phyloP scores from a whole-genome alignment of 1,284 basidiomycete genomes.

The Naganishia albida region DNA sequence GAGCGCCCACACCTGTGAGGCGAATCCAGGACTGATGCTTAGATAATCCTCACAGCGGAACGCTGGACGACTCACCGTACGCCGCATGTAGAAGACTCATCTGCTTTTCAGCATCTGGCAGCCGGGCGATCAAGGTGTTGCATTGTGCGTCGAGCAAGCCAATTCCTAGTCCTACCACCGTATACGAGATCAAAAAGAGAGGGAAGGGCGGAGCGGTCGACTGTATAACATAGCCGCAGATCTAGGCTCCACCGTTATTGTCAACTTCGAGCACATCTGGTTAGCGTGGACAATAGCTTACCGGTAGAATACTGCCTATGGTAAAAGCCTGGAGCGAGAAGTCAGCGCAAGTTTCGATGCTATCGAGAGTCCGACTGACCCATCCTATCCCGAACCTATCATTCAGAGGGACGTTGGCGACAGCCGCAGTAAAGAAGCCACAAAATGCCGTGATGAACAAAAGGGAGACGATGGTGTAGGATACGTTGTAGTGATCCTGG shows the following conservation, averaged over 20 bases:
- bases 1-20: conserved; percentile 60
- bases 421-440: conserved; percentile 59
- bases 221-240: conserved; percentile 61
- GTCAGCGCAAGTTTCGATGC: neutral
- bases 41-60: neutral
- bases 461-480: conserved; percentile 56
- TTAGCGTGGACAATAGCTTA: neutral
- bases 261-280: neutral
- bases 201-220: conserved; percentile 68
- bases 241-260: conserved; percentile 39
- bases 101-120: conserved; percentile 46
- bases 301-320: conserved; percentile 14
- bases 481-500: conserved; percentile 57
- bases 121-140: conserved; percentile 41
- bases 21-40: neutral
- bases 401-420: conserved; percentile 59
- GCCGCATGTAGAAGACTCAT: conserved; percentile 67
- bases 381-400: conserved; percentile 63
- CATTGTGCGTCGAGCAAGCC: conserved; percentile 57
- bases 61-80: conserved; percentile 54
- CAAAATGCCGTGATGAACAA: conserved; percentile 62
- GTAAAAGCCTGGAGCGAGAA: neutral
- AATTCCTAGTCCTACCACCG: conserved; percentile 65
- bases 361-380: conserved; percentile 44
- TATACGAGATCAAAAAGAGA: conserved; percentile 63